Evolutionary conservation across 2,329 filamentous ascomycete genomes (phyloP), one percentile per base, ranked within the genome.

Genomic region (Sarocladium strictum): DNA sequence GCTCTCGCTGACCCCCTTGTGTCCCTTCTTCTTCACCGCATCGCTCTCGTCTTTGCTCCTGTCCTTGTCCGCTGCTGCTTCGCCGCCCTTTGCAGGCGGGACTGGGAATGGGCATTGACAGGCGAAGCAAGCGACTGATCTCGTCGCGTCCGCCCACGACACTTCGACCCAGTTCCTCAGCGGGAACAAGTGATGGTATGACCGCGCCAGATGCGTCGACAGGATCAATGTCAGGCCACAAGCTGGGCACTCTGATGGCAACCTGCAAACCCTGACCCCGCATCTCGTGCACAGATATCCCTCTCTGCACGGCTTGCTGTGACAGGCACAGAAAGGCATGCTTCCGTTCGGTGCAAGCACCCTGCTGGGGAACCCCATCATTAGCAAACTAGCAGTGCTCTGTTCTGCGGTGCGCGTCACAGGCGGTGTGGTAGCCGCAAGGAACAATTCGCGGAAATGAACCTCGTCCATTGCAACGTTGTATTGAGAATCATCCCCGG

Each of bases 361-460:
- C 35, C 92, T 83, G 5, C 90, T 95, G 0, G 94, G 94, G 65
- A 99, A 99, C 3, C 94, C 94, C 93, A 99, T 99, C 89, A 96
- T 95, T 24, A 99, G 81, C 38, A 99, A 76, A 54, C 81, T 84
- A 1, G 83, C 78, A 9, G 77, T 77, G 57, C 75, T 78, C 62
- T 81, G 77, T 59, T 81, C 79, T 38, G 73, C 70, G 2, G 85
- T 82, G 54, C 89, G 83, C 12, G 91, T 89, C 17, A 91, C 86
- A 0, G 93, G 94, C 1, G 94, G 94, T 2, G 90, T 97, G 0
- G 94, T 97, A 49, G 88, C 84, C 17, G 85, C 85, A 67, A 97
- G 86, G 57, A 97, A 79, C n/a, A 97, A 79, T 63, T 97, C 91
- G 27, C 86, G 83, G 65, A 94, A 94, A 72, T 97, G 89, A 29